Evolutionary conservation across 805 yeast species (phyloP).

Genomic region (Wickerhamomyces silvicola): DNA sequence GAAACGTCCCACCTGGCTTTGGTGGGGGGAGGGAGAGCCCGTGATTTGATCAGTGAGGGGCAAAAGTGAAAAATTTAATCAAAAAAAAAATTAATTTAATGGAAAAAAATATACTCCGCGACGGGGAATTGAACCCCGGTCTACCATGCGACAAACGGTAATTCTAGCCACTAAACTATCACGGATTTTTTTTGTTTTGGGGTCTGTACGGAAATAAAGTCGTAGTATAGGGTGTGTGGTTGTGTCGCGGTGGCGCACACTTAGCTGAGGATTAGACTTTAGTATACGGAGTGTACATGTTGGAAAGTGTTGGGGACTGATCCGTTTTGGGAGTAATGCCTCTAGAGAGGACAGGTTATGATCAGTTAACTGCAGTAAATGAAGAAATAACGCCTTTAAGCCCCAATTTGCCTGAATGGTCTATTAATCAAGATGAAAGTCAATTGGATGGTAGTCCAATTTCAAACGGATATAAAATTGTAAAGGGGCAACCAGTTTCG

Average conservation of each 20-base stretch:
- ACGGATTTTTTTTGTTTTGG: slow-evolving; percentile 2
- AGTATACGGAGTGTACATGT: no score
- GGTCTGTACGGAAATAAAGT: not conserved
- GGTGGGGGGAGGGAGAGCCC: no score
- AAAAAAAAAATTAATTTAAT: not conserved
- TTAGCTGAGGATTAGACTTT: no score
- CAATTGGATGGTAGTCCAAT: not conserved
- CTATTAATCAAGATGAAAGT: no score
- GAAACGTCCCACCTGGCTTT: no score
- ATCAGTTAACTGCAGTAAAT: slow-evolving; percentile 1
- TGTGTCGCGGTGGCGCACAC: no score
- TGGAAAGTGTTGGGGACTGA: no score
- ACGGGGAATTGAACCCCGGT: slow-evolving; percentile 12
- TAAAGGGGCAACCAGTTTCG: slow-evolving; percentile 6
- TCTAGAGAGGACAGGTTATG: slow-evolving; percentile 2
- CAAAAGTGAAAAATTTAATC: not conserved
- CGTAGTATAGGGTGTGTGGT: not conserved
- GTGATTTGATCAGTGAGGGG: no score
- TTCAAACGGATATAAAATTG: not conserved
- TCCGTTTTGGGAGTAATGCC: not conserved
- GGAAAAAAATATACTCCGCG: slow-evolving; percentile 7
- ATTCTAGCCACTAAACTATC: slow-evolving; percentile 11
- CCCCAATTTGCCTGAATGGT: no score
- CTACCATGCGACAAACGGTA: slow-evolving; percentile 11
- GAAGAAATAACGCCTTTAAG: no score